Base-by-base conservation (phyloP, 2,329 filamentous ascomycete species). In the Cadophora luteo-olivacea region DNA sequence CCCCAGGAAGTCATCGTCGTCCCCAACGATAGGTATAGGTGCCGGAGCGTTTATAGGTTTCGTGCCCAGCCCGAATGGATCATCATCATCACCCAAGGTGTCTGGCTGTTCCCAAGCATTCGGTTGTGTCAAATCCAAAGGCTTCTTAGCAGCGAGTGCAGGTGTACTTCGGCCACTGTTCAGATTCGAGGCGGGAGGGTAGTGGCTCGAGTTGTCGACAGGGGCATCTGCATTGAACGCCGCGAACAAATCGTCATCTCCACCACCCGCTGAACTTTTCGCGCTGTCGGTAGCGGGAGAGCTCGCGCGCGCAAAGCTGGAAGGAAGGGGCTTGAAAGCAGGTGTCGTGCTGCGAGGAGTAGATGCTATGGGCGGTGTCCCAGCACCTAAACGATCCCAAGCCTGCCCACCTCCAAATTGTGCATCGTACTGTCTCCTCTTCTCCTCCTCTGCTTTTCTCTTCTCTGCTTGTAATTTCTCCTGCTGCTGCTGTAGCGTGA, bases 401-500 rank as follows among this genome's bases (percentile, higher is more conserved):
- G 93, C 93, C 70, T 89, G 88, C 12, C 87, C 86, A 75, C 90
- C 88, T 2, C 92, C 93, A 79, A 93, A 97, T 69, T 95, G 89
- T 36, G 87, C 85, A 72, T 96, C 92, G 75, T 90, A 87, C 77
- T 90, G 87, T 75, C 86, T 90, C 75, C 86, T 87, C 77, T 88
- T 87, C 77, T 94, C 91, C 68, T 90, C 91, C 69, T 94, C 92
- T 78, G 95, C 92, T 78, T 83, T 87, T 41, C 86, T 84, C 80
- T 88, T 92, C 79, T 91, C 88, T 4, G 84, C 86, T 72, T 89
- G 85, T 48, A 91, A 79, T 69, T 87, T 87, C 70, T 88, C 86
- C 79, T 93, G 92, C 75, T 93, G 90, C 79, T 97, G 92, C 72
- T 92, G 87, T 72, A 97, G 81, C 70, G 88, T 91, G 19, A 97